A percentile compares a stretch with the other conserved stretches of the same genome.
phyloP scores from a whole-genome alignment of 495 filamentous ascomycete genomes.

The Peziza echinospora region DNA sequence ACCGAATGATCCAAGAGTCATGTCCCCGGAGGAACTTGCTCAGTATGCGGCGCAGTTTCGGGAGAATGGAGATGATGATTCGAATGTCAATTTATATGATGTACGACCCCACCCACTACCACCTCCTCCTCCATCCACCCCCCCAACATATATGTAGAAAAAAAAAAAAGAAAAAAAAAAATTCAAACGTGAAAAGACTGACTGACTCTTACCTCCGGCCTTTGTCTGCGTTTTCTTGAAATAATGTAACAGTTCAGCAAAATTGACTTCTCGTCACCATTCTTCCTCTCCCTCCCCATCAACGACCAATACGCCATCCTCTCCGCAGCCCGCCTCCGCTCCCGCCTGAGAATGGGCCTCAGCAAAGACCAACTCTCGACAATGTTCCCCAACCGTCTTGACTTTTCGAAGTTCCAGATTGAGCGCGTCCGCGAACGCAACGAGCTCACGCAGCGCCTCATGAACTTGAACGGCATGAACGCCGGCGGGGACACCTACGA shows the following conservation, averaged over 20 bases:
- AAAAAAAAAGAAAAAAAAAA: too few relatives aligned
- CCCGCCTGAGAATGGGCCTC: conserved; percentile 77
- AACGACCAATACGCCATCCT: conserved; percentile 92
- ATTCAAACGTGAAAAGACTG: too few relatives aligned
- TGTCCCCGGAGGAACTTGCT: conserved; percentile 81
- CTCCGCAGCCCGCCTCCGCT: conserved; percentile 73
- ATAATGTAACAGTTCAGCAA: conserved; percentile 85
- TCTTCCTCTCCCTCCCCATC: conserved; percentile 75
- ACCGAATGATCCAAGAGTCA: conserved; percentile 78
- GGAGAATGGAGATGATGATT: conserved; percentile 37
- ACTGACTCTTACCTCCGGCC: too few relatives aligned
- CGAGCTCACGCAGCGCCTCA: conserved; percentile 81
- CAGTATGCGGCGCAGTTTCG: conserved; percentile 84
- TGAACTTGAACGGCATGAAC: conserved; percentile 85
- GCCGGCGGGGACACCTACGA: conserved; percentile 28
- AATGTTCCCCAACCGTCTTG: conserved; percentile 98
- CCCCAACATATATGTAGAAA: too few relatives aligned
- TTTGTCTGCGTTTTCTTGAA: too few relatives aligned
- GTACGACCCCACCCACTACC: too few relatives aligned
- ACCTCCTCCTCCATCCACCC: neutral
- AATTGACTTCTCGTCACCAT: conserved; percentile 86
- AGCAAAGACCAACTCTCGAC: conserved; percentile 84
- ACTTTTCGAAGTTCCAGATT: conserved; percentile 87
- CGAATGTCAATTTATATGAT: conserved; percentile 89
- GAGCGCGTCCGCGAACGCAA: conserved; percentile 81